Evolutionary conservation across 2,329 filamentous ascomycete species (phyloP).

Genomic region (Mycosphaerella sp.): DNA sequence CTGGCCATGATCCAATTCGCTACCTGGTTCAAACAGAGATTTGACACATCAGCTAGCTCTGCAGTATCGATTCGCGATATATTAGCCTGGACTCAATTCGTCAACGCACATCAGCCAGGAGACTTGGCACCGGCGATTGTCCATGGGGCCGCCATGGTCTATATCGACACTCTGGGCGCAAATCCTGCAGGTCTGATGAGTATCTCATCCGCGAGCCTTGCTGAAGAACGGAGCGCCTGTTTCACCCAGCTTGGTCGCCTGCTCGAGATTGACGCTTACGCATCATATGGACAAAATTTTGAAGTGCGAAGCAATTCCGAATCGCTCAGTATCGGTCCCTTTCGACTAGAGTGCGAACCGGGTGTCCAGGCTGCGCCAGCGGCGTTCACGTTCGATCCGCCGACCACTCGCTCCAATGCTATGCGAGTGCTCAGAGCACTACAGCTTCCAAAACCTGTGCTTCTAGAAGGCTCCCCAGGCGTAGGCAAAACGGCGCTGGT

Average conservation of each 20-base stretch:
- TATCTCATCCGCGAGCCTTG: conserved; percentile 62
- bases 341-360: conserved; percentile 51
- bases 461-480: conserved; percentile 94
- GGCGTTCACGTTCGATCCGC: conserved; percentile 75
- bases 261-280: conserved; percentile 56
- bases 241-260: conserved; percentile 65
- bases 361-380: conserved; percentile 37
- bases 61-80: conserved; percentile 88
- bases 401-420: conserved; percentile 81
- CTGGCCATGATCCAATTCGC: conserved; percentile 76
- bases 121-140: conserved; percentile 44
- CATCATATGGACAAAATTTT: conserved; percentile 60
- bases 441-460: conserved; percentile 81
- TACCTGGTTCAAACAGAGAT: conserved; percentile 82
- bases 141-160: conserved; percentile 91
- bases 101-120: conserved; percentile 51
- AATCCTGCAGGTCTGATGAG: conserved; percentile 86
- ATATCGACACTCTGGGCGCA: conserved; percentile 88
- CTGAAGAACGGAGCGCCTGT: conserved; percentile 65
- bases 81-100: conserved; percentile 86
- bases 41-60: conserved; percentile 66
- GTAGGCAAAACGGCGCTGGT: conserved; percentile 96
- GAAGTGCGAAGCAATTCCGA: conserved; percentile 51
- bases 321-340: conserved; percentile 64
- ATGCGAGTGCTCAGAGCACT: conserved; percentile 87